These are phyloP conservation scores for Ophiostoma tasmaniense DNA, from an alignment of 2,329 filamentous ascomycete species.

Conservation along the genomic window DNA sequence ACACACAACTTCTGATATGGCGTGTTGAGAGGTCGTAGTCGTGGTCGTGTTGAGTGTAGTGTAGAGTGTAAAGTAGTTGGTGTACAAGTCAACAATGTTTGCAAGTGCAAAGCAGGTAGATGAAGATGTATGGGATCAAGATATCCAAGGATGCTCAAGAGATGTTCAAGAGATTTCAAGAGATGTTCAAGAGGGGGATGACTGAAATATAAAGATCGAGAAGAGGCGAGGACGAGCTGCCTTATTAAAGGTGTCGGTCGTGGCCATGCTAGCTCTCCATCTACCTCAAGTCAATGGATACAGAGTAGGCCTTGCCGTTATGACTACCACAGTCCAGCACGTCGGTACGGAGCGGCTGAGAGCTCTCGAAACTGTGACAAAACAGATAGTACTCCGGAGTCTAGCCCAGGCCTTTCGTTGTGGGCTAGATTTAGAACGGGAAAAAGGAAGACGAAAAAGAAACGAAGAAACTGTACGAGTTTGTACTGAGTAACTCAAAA, in stretches of 20 bases:
- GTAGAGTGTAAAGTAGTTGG: no score
- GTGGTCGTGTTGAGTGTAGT: background rate
- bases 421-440: slow-evolving; percentile 1
- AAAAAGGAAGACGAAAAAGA: background rate
- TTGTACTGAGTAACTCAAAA: background rate
- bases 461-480: background rate
- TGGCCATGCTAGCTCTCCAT: background rate
- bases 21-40: no score
- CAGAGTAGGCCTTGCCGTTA: no score
- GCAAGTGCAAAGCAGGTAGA: background rate
- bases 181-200: background rate
- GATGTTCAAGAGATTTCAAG: background rate
- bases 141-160: background rate
- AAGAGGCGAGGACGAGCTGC: slow-evolving; percentile 11
- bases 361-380: slow-evolving; percentile 1
- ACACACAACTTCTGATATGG: background rate
- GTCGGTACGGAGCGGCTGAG: slow-evolving; percentile 14
- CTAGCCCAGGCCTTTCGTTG: background rate
- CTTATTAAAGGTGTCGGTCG: slow-evolving; percentile 15
- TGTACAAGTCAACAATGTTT: background rate
- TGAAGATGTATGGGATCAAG: background rate
- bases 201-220: background rate
- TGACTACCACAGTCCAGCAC: background rate
- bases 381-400: background rate
- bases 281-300: background rate